Conservation (phyloP, 2,329 filamentous ascomycete species). For the Orbilia ellipsospora region DNA sequence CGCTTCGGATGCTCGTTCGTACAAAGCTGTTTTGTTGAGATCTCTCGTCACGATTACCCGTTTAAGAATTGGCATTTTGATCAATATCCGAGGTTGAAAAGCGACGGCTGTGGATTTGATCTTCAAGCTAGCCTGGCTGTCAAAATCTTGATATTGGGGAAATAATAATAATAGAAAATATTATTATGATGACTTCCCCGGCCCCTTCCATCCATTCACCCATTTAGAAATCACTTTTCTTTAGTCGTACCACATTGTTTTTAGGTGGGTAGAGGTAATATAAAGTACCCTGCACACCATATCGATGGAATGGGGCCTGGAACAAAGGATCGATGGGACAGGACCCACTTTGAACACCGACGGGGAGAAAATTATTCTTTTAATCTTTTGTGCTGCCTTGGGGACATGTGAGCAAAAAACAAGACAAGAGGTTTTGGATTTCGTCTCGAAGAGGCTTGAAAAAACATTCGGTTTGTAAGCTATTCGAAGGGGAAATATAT, state of each 20-base stretch:
- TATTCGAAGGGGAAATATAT: too few relatives aligned
- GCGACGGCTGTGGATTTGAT: conserved; percentile 7
- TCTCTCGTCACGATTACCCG: conserved; percentile 37
- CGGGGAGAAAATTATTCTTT: conserved; percentile 16
- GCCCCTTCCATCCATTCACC: not conserved
- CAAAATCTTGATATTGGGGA: conserved; percentile 23
- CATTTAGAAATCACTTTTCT: too few relatives aligned
- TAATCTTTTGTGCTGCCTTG: not conserved
- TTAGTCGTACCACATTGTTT: not conserved
- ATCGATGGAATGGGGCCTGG: conserved; percentile 8
- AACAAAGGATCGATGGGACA: not conserved
- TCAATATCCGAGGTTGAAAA: conserved; percentile 50
- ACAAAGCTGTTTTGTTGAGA: conserved; percentile 9
- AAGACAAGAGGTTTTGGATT: not conserved
- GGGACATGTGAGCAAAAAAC: conserved; percentile 2
- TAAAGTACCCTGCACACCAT: conserved; percentile 2
- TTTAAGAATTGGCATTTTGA: conserved; percentile 2
- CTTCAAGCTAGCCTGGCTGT: conserved; percentile 10
- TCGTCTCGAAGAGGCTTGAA: conserved; percentile 32
- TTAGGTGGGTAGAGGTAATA: not conserved
- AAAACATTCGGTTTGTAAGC: too few relatives aligned
- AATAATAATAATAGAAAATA: not conserved
- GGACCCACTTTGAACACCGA: conserved; percentile 10
- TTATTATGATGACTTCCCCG: not conserved
- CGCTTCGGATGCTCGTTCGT: too few relatives aligned